Evolutionary conservation across 306 rosid genomes (phyloP).

Genomic region (Heteromeles arbutifolia): DNA sequence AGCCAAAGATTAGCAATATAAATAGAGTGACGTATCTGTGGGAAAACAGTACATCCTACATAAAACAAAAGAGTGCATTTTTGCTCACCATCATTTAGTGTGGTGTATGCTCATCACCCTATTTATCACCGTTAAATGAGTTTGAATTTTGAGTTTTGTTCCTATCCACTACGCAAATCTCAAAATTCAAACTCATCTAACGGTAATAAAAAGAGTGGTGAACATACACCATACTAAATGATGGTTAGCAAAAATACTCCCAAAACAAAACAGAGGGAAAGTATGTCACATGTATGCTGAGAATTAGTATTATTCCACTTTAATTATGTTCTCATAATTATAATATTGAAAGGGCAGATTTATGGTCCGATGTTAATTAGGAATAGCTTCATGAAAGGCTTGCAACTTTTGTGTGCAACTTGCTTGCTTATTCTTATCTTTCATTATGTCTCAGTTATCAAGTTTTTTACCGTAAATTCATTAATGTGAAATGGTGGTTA

Average conservation of each 20-base stretch:
- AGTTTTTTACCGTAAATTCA: neutral
- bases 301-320: neutral
- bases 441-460: neutral
- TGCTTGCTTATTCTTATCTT: neutral
- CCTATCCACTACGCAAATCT: too few relatives aligned
- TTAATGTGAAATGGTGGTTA: neutral
- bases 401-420: too few relatives aligned
- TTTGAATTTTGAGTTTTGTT: too few relatives aligned
- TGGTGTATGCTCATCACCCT: too few relatives aligned
- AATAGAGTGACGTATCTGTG: neutral
- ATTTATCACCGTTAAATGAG: too few relatives aligned
- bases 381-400: neutral
- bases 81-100: too few relatives aligned
- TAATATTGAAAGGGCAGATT: neutral
- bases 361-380: neutral
- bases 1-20: too few relatives aligned
- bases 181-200: too few relatives aligned
- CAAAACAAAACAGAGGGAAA: neutral
- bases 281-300: neutral
- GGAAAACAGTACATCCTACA: neutral
- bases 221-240: too few relatives aligned
- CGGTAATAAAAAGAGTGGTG: too few relatives aligned
- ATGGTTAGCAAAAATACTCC: too few relatives aligned
- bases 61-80: neutral
- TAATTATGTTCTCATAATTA: neutral